These are phyloP conservation scores for Harringtonia aguacate DNA, from an alignment of 2,329 filamentous ascomycete species.

Conservation along the genomic window DNA sequence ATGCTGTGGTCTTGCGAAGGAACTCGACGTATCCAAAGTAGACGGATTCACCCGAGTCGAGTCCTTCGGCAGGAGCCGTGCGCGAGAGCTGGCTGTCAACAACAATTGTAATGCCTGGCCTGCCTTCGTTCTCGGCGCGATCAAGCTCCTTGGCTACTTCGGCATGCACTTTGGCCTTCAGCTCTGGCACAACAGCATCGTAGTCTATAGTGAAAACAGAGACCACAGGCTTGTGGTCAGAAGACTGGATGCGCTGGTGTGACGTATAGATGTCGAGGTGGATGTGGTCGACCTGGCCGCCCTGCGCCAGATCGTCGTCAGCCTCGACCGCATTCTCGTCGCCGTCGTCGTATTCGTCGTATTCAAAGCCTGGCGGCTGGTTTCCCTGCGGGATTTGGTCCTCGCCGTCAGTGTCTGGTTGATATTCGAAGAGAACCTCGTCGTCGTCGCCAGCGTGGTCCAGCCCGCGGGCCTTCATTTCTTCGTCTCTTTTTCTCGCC, in stretches of 20 bases:
- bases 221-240: conserved; percentile 87
- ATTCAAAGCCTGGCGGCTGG: conserved; percentile 32
- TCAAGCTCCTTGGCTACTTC: conserved; percentile 85
- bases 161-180: conserved; percentile 74
- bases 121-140: conserved; percentile 47
- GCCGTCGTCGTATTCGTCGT: conserved; percentile 21
- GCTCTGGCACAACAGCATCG: conserved; percentile 72
- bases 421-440: conserved; percentile 79
- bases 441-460: conserved; percentile 67
- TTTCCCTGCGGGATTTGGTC: conserved; percentile 18
- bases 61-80: background rate
- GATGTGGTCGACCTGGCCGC: conserved; percentile 45
- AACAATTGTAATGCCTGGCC: conserved; percentile 37
- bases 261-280: conserved; percentile 63
- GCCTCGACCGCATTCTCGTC: conserved; percentile 20
- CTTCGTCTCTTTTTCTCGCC: conserved; percentile 63
- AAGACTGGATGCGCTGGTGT: conserved; percentile 81
- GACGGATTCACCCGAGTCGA: conserved; percentile 30
- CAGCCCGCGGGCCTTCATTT: conserved; percentile 73
- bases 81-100: conserved; percentile 50
- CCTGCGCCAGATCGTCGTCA: conserved; percentile 43
- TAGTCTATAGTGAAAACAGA: conserved; percentile 78
- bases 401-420: conserved; percentile 64
- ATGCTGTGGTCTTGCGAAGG: conserved; percentile 51
- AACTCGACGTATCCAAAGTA: conserved; percentile 71